Evolutionary conservation across 352 stramenopile genomes (phyloP).

Genomic region (Globisporangium recalcitrans): DNA sequence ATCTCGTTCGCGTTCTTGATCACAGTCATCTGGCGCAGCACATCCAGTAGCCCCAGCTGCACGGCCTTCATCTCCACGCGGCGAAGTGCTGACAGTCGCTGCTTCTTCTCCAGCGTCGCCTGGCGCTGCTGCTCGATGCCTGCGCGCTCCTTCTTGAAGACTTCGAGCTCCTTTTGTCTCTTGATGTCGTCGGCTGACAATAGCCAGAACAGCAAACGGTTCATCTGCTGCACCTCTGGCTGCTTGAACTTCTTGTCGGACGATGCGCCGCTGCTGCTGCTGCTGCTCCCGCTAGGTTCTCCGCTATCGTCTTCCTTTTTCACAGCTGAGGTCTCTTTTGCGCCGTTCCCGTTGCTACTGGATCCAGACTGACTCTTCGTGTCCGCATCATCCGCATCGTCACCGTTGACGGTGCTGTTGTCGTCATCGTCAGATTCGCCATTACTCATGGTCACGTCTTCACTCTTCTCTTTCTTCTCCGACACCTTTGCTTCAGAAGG

Average conservation of each 20-base stretch:
- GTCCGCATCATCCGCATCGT: conserved; percentile 24
- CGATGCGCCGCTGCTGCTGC: neutral
- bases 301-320: conserved; percentile 14
- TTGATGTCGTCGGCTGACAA: conserved; percentile 84
- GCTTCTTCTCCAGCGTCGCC: conserved; percentile 60
- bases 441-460: conserved; percentile 34
- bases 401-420: conserved; percentile 35
- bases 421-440: conserved; percentile 43
- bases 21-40: conserved; percentile 61
- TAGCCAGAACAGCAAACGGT: conserved; percentile 80
- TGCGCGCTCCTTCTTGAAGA: conserved; percentile 72
- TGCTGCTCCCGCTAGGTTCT: neutral
- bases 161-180: conserved; percentile 70
- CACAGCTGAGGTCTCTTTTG: conserved; percentile 19
- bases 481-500: neutral
- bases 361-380: conserved; percentile 15
- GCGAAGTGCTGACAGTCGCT: conserved; percentile 51
- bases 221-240: conserved; percentile 88
- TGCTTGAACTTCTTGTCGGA: conserved; percentile 69
- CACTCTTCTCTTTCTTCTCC: conserved; percentile 22
- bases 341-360: neutral
- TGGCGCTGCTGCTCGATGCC: conserved; percentile 69
- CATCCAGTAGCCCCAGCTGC: conserved; percentile 79
- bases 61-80: conserved; percentile 82
- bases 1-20: conserved; percentile 66